phyloP scores from a whole-genome alignment of 176 grass and related monocot species.

The Alopecurus myosuroides region DNA sequence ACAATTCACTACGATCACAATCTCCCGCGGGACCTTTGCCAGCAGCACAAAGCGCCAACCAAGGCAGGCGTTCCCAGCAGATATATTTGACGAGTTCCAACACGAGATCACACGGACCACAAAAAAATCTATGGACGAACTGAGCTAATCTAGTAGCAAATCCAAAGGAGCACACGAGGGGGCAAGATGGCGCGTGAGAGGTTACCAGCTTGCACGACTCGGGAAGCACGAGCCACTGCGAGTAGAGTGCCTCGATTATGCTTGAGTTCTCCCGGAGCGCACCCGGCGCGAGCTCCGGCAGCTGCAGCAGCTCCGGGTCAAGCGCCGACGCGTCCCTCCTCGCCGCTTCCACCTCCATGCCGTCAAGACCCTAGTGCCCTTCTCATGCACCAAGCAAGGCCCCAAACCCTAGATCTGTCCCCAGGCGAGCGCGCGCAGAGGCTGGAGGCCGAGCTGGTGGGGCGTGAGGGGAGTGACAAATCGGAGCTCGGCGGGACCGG shows the following conservation, averaged over 20 bases:
- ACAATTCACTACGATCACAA: neutral
- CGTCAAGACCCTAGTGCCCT: constrained; percentile 31
- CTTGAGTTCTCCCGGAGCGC: constrained; percentile 67
- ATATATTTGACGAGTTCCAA: neutral
- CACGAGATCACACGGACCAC: constrained; percentile 24
- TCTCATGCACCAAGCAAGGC: constrained; percentile 61
- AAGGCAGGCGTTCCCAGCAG: neutral
- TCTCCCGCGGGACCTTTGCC: neutral
- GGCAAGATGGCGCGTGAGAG: neutral
- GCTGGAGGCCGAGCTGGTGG: constrained; percentile 9
- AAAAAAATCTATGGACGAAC: constrained; percentile 17
- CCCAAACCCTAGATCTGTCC: constrained; percentile 51
- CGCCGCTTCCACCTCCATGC: constrained; percentile 73
- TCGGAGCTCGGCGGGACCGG: constrained; percentile 22
- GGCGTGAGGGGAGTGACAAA: neutral
- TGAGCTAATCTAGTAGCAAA: constrained; percentile 11
- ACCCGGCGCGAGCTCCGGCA: constrained; percentile 74
- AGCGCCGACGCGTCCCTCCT: constrained; percentile 74
- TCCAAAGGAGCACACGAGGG: neutral
- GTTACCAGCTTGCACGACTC: constrained; percentile 89
- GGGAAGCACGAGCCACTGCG: constrained; percentile 87
- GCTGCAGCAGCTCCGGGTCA: constrained; percentile 93
- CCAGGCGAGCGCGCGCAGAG: constrained; percentile 3
- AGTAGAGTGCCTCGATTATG: constrained; percentile 61
- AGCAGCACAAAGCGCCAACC: neutral